phyloP scores from a whole-genome alignment of 2,329 filamentous ascomycete species.

The Dactylellina leptospora region DNA sequence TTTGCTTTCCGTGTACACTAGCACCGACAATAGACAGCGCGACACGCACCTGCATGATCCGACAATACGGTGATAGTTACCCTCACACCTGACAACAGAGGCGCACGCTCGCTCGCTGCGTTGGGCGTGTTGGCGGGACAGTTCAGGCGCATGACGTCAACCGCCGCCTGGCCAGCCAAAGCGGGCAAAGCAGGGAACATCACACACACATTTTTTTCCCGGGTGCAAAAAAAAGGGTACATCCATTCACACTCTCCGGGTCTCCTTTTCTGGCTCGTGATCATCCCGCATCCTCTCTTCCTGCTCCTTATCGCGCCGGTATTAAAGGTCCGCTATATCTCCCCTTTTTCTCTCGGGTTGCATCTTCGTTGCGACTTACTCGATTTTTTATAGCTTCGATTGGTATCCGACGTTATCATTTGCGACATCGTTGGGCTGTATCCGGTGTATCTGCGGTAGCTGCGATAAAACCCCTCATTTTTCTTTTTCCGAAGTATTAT shows the following conservation, averaged over 20 bases:
- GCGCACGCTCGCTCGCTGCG: too few species aligned
- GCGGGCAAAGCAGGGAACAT: slow-evolving; percentile 32
- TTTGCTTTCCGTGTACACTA: not conserved
- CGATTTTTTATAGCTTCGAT: not conserved
- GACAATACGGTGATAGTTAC: too few species aligned
- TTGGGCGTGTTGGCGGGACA: slow-evolving; percentile 41
- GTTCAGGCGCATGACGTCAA: slow-evolving; percentile 22
- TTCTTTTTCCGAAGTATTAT: not conserved
- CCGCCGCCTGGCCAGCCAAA: slow-evolving; percentile 31
- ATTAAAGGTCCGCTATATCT: too few species aligned
- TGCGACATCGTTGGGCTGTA: not conserved
- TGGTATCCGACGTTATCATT: not conserved
- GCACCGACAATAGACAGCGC: not conserved
- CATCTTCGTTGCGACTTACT: too few species aligned
- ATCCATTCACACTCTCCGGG: not conserved
- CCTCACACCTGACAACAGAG: too few species aligned
- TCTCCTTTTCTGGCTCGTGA: slow-evolving; percentile 27
- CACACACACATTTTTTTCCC: slow-evolving; percentile 1
- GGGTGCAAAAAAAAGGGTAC: not conserved
- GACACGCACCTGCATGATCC: too few species aligned
- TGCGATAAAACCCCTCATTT: slow-evolving; percentile 20
- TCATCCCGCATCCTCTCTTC: slow-evolving; percentile 7
- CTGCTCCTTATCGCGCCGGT: slow-evolving; percentile 8
- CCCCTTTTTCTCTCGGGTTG: too few species aligned
- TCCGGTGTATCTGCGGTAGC: too few species aligned